A percentile compares a stretch with the other conserved stretches of the same genome.
phyloP scores from a whole-genome alignment of 1,284 basidiomycete genomes.

The Cutaneotrichosporon dermatis region DNA sequence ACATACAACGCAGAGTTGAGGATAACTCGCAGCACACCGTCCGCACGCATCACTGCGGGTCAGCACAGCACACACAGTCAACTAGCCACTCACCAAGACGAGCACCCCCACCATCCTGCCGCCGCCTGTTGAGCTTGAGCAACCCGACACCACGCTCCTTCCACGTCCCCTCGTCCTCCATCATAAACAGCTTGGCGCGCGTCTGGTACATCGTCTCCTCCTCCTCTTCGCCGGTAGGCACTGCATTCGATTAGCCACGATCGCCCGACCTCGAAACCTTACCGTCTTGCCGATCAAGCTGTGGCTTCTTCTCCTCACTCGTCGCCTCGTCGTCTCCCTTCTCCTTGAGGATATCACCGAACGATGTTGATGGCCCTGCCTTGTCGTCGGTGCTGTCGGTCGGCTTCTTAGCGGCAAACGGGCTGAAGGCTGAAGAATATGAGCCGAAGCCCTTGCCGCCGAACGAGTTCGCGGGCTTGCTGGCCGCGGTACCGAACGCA shows the following conservation, averaged over 20 bases:
- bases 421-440: constrained; percentile 32
- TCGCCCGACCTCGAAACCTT: constrained; percentile 34
- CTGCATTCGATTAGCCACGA: constrained; percentile 50
- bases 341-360: constrained; percentile 41
- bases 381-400: constrained; percentile 8
- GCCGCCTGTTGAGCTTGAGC: constrained; percentile 66
- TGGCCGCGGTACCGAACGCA: constrained; percentile 8
- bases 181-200: constrained; percentile 75
- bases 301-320: constrained; percentile 50
- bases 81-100: constrained; percentile 58
- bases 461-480: constrained; percentile 22
- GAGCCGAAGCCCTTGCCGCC: constrained; percentile 32
- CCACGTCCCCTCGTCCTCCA: constrained; percentile 65
- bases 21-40: constrained; percentile 78
- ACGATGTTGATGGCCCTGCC: constrained; percentile 13
- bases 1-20: constrained; percentile 81
- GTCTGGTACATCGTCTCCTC: constrained; percentile 79
- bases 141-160: constrained; percentile 82
- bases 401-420: constrained; percentile 32
- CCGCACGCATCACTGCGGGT: constrained; percentile 82
- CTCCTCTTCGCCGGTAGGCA: constrained; percentile 85
- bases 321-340: constrained; percentile 37
- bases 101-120: constrained; percentile 63
- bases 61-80: neutral
- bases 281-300: constrained; percentile 67